These are phyloP conservation scores for Arctium lappa DNA, from an alignment of 129 eudicot genomes.

Conservation along the genomic window DNA sequence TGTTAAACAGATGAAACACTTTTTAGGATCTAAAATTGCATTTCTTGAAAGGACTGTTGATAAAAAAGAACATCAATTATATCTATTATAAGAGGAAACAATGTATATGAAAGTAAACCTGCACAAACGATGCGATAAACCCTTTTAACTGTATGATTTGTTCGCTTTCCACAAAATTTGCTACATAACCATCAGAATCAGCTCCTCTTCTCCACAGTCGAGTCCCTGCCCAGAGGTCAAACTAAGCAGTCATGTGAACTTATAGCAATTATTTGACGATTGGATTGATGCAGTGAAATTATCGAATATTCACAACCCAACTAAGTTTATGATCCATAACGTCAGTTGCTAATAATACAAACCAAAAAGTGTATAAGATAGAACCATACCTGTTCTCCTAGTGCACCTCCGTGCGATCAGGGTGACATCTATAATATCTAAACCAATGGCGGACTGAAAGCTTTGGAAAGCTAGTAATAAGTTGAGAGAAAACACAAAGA, in stretches of 20 bases:
- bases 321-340: neutral
- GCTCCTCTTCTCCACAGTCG: slow-evolving; percentile 99
- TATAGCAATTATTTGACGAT: neutral
- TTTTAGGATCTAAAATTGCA: neutral
- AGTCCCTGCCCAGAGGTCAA: slow-evolving; percentile 50
- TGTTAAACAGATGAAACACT: neutral
- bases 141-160: slow-evolving; percentile 69
- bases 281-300: neutral
- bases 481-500: slow-evolving; percentile 43
- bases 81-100: neutral
- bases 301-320: neutral
- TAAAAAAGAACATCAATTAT: neutral
- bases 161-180: slow-evolving; percentile 88
- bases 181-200: slow-evolving; percentile 86
- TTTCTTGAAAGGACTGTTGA: neutral
- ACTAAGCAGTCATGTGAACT: neutral
- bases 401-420: slow-evolving; percentile 82
- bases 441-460: slow-evolving; percentile 77
- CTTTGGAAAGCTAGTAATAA: slow-evolving; percentile 59
- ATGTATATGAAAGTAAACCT: slow-evolving; percentile 7
- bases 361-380: neutral
- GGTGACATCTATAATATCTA: slow-evolving; percentile 70
- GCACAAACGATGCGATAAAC: neutral
- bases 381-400: slow-evolving; percentile 58
- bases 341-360: neutral